Evolutionary conservation across 768 basidiomycete genomes (phyloP), one percentile per base, ranked within the genome.

Genomic region (Galerina marginata): DNA sequence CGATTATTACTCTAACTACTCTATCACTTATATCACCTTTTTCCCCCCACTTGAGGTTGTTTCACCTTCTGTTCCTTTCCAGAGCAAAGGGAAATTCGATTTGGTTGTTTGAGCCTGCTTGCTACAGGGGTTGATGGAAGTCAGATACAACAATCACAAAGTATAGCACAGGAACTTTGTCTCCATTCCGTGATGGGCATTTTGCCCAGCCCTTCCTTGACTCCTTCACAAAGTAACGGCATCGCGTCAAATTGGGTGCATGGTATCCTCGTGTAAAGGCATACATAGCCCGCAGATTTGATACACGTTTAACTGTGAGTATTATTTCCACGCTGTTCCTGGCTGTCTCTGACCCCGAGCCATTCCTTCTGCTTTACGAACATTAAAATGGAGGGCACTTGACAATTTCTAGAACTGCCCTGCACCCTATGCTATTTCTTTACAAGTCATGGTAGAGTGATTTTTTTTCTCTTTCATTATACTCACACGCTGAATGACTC

Each of bases 71-170:
- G 29, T 33, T 33, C 15, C 42, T 43, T 43, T 43, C 42, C 20
- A 14, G 42, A 6, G 20, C 43, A 20, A 20, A 9, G 16, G 29
- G 38, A 26, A 40, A 9, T 40, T 54, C 16, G 29, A 26, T 16
- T 11, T 23, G 9, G 37, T 15, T 56, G 45, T 58, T 62, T 62
- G 56, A 55, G 49, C 52, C 29, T 66, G 65, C 62, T 63, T 66
- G 62, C 33, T 25, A 58, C 25, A 56, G 44, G 44, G 33, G 65
- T 50, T 47, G 54, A 49, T 44, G 47, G 33, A 26, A 50, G 49
- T 59, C 56, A 56, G 44, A 55, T 53, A 59, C 39, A 42, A 63
- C 65, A 63, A 56, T 53, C 33, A 55, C 62, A 61, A 63, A 60
- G 23, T 38, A 47, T 52, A 36, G 46, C 36, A 26, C 50, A 37